Conservation (phyloP, 2,329 filamentous ascomycete species). For the Beauveria asiatica region DNA sequence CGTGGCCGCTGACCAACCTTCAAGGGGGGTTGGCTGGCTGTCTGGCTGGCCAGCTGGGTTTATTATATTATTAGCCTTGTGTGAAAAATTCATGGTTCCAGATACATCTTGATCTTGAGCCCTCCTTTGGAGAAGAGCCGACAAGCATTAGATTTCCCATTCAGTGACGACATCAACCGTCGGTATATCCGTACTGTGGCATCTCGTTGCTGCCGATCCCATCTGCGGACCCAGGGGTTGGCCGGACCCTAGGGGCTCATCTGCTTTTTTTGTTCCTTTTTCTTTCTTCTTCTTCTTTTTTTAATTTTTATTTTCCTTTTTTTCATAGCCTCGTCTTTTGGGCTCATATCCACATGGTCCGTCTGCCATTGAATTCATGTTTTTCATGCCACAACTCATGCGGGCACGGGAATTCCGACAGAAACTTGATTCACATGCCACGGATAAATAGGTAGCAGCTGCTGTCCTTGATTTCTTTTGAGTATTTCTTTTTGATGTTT, state of each 20-base stretch:
- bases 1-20: background rate
- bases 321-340: background rate
- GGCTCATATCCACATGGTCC: background rate
- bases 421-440: background rate
- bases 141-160: background rate
- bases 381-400: background rate
- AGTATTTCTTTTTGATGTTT: background rate
- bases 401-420: background rate
- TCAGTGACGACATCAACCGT: background rate
- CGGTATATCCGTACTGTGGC: background rate
- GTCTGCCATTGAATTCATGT: no score
- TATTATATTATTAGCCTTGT: no score
- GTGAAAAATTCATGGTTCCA: background rate
- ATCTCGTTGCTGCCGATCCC: conserved; percentile 5
- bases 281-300: background rate
- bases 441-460: background rate
- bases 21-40: background rate
- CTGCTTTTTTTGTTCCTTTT: background rate
- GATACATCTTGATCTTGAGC: no score
- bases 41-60: background rate
- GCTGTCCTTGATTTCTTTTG: background rate
- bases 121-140: no score
- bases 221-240: conserved; percentile 4
- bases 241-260: background rate
- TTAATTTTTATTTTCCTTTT: no score